Base-by-base conservation (phyloP, 225 moss, liverwort and hornwort genomes). In the Thuidium tamariscinum region DNA sequence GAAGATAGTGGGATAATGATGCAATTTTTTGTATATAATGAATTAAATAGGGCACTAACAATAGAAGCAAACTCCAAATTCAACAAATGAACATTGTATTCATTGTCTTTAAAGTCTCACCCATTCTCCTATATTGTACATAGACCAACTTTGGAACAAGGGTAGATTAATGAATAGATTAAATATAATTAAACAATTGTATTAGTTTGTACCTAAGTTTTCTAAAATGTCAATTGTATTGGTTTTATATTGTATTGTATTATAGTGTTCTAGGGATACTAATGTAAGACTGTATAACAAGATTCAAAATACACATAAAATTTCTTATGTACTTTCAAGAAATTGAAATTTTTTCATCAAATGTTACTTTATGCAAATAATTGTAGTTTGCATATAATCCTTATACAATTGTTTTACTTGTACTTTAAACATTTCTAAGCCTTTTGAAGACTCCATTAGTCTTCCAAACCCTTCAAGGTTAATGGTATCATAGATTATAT, bases 341-440 rank as follows among this genome's bases (percentile, higher is more conserved):
- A 25, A 37, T 41, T 25, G 0, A 1, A 39, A 69, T 37, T 4
- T 2, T 37, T 22, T 2, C 1, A 67, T 0, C 22, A 37, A n/a
- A n/a, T n/a, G n/a, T 22, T 2, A 67, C 4, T 7, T 67, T 13
- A 7, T 22, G 2, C 37, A 67, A 67, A 67, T 37, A 23, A 13
- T 11, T 8, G 8, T 69, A 41, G 14, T 39, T 68, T 23, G 39
- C 8, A 39, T 21, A 37, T 37, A 21, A 21, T 37, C 1, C 11
- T 1, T 11, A 21, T 37, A 11, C 1, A 36, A 2, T 66, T 9
- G 37, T 36, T 21, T 19, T 8, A 65, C n/a, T n/a, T 65, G 18
- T 34, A 0, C 9, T 65, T 19, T 11, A 19, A 19, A 65, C 0
- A 0, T 10, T 64, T 19, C 10, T n/a, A n/a, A 64, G 19, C 9